Conservation (phyloP, 2,329 filamentous ascomycete genomes). For the Stagonosporopsis tanaceti region DNA sequence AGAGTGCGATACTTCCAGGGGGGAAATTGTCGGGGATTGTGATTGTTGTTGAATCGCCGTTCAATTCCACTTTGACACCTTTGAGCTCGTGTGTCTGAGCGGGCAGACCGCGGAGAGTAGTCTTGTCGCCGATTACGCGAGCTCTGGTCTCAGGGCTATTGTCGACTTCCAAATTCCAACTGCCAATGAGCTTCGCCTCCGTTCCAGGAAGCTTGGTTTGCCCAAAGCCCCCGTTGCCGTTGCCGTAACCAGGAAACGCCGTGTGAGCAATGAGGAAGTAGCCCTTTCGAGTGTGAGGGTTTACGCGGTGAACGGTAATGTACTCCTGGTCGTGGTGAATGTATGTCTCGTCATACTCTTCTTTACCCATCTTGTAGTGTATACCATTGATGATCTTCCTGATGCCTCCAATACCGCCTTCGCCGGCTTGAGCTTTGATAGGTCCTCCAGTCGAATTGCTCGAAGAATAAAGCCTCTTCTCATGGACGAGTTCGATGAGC, state of each 20-base stretch:
- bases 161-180: constrained; percentile 92
- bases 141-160: constrained; percentile 73
- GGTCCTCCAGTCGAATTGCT: constrained; percentile 68
- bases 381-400: constrained; percentile 95
- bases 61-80: constrained; percentile 75
- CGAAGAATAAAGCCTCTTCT: constrained; percentile 84
- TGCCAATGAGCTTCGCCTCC: constrained; percentile 83
- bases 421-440: constrained; percentile 72
- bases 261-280: constrained; percentile 97
- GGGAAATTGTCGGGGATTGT: constrained; percentile 84
- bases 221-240: constrained; percentile 80
- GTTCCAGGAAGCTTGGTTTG: constrained; percentile 85
- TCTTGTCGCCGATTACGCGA: constrained; percentile 71
- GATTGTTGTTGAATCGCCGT: constrained; percentile 78
- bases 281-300: constrained; percentile 89
- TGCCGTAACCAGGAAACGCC: constrained; percentile 89
- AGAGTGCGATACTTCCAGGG: constrained; percentile 91
- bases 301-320: constrained; percentile 93
- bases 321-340: constrained; percentile 97
- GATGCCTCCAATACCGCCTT: constrained; percentile 85
- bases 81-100: constrained; percentile 78
- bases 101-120: constrained; percentile 80
- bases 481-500: constrained; percentile 90
- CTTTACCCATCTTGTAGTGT: constrained; percentile 93
- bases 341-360: constrained; percentile 93